Percentiles rank a stretch among this genome's conserved stretches.
Evolutionary conservation across 176 grass and related monocot genomes (phyloP).

Genomic region (Cenchrus purpureus): DNA sequence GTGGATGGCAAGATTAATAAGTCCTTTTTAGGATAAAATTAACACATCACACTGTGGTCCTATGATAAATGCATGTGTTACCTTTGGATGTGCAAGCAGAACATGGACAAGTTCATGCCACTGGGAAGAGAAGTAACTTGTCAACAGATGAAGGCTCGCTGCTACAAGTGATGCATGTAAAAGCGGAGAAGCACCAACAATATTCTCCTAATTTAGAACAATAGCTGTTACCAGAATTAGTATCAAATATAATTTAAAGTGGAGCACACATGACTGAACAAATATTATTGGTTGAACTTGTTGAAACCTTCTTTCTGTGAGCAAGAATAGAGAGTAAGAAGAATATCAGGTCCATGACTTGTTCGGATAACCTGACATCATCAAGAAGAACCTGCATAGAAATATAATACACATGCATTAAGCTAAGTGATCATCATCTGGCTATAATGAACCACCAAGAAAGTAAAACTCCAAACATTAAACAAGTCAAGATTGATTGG

Average conservation of each 20-base stretch:
- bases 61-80: conserved; percentile 36
- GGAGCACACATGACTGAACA: conserved; percentile 9
- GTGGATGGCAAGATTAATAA: background rate
- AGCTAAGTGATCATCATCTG: conserved; percentile 1
- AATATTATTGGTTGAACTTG: conserved; percentile 36
- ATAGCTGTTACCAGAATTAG: conserved; percentile 51
- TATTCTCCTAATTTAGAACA: conserved; percentile 68
- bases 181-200: conserved; percentile 60
- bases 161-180: conserved; percentile 78
- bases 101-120: conserved; percentile 96
- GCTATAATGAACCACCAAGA: conserved; percentile 19
- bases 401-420: conserved; percentile 41
- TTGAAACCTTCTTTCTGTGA: conserved; percentile 70
- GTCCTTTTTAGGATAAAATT: background rate
- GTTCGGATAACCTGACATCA: conserved; percentile 85
- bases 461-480: conserved; percentile 9
- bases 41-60: background rate
- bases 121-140: conserved; percentile 80
- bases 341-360: conserved; percentile 93
- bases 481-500: background rate
- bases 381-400: conserved; percentile 82
- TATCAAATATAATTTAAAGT: conserved; percentile 37
- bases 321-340: conserved; percentile 82
- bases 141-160: conserved; percentile 80
- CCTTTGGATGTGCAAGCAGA: conserved; percentile 97